Conservation (phyloP, 805 yeast species). For the Wickerhamomyces bisporus region DNA sequence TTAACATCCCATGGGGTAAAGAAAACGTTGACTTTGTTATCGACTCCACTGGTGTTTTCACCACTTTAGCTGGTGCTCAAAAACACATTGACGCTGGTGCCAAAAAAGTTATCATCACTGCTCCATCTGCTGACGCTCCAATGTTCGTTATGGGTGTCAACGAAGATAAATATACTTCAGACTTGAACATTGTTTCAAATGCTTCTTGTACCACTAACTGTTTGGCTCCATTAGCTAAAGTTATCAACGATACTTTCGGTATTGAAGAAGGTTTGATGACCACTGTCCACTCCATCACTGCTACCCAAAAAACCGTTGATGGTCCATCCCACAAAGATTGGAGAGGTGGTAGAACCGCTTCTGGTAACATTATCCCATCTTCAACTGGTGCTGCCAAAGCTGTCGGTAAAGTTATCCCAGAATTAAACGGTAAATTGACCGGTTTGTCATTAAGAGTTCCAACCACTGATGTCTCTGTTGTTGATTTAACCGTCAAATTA, state of each 20-base stretch:
- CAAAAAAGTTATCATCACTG: conserved; percentile 62
- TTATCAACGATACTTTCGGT: conserved; percentile 55
- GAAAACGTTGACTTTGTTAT: conserved; percentile 52
- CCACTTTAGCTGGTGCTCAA: conserved; percentile 53
- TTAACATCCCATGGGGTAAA: conserved; percentile 56
- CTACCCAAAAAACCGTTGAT: conserved; percentile 64
- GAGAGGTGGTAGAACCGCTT: conserved; percentile 24
- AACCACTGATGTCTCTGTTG: conserved; percentile 2
- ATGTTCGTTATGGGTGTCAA: conserved; percentile 66
- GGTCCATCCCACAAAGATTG: conserved; percentile 71
- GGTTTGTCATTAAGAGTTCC: conserved; percentile 2
- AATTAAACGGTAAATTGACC: conserved; percentile 48
- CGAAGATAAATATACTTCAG: conserved; percentile 47
- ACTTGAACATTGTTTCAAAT: conserved; percentile 48
- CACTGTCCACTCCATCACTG: conserved; percentile 63
- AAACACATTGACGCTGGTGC: conserved; percentile 66
- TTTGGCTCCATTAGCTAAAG: conserved; percentile 64
- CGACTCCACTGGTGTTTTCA: conserved; percentile 66
- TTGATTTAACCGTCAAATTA: conserved; percentile 1
- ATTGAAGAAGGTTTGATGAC: conserved; percentile 69
- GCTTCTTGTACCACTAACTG: conserved; percentile 69
- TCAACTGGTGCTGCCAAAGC: conserved; percentile 46
- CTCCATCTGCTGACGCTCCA: conserved; percentile 64
- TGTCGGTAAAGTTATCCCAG: conserved; percentile 65
- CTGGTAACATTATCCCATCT: conserved; percentile 3